Evolutionary conservation across 1,139 yeast genomes (phyloP).

Genomic region (Taphrina wiesneri): DNA sequence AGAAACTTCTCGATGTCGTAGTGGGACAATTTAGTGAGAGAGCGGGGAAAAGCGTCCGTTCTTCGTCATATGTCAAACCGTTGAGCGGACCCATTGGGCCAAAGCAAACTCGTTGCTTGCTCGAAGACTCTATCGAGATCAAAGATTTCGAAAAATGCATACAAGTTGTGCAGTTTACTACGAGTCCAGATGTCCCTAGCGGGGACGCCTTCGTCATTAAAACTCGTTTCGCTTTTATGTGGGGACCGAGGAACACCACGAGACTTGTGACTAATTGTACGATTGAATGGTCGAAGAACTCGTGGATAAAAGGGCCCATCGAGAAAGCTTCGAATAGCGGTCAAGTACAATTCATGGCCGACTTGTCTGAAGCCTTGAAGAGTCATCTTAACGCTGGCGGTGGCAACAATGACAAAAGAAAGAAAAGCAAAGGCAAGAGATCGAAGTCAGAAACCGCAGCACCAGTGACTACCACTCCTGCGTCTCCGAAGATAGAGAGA

Average conservation of each 20-base stretch:
- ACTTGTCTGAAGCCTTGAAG: slow-evolving; percentile 61
- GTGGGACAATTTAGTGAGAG: slow-evolving; percentile 53
- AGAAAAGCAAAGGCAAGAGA: slow-evolving; percentile 41
- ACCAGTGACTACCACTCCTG: not conserved
- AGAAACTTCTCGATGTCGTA: slow-evolving; percentile 69
- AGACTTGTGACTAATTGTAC: slow-evolving; percentile 62
- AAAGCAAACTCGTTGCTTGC: slow-evolving; percentile 81
- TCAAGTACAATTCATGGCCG: slow-evolving; percentile 68
- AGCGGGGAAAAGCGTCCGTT: slow-evolving; percentile 50
- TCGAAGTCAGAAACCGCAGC: not conserved
- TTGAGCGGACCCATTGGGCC: slow-evolving; percentile 86
- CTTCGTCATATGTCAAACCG: slow-evolving; percentile 76
- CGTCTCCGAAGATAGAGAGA: not conserved
- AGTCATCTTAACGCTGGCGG: slow-evolving; percentile 37
- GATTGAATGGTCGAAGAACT: slow-evolving; percentile 88
- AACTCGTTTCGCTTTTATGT: slow-evolving; percentile 64
- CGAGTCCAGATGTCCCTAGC: slow-evolving; percentile 93
- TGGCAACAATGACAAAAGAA: slow-evolving; percentile 44
- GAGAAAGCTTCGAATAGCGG: slow-evolving; percentile 93
- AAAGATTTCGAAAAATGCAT: slow-evolving; percentile 61
- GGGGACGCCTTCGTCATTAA: slow-evolving; percentile 78
- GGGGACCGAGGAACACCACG: slow-evolving; percentile 76
- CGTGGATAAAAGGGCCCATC: slow-evolving; percentile 72
- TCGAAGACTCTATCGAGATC: slow-evolving; percentile 68
- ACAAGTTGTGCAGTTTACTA: slow-evolving; percentile 65